Evolutionary conservation across 2,329 filamentous ascomycete species (phyloP).

Genomic region (Scedosporium boydii): DNA sequence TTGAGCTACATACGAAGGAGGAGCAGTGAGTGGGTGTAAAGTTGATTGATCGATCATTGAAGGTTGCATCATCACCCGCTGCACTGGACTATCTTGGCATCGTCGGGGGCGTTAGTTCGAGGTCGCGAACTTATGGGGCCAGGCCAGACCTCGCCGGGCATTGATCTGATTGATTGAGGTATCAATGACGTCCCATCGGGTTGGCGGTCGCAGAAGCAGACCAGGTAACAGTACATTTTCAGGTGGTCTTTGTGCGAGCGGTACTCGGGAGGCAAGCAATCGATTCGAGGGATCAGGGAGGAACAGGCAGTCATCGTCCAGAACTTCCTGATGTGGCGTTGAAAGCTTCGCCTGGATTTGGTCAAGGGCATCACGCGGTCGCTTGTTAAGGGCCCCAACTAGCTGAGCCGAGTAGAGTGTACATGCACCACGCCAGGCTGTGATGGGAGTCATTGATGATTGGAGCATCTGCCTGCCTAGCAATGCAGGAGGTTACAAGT

Average conservation of each 20-base stretch:
- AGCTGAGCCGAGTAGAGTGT: background rate
- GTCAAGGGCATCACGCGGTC: background rate
- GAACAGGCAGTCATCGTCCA: background rate
- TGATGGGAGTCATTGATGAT: no score
- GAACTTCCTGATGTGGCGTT: constrained; percentile 1
- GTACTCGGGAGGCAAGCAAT: no score
- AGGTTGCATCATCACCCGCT: background rate
- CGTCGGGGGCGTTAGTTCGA: background rate
- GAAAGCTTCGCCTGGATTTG: background rate
- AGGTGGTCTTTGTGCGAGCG: background rate
- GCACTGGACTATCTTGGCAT: background rate
- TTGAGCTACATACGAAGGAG: background rate
- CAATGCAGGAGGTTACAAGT: no score
- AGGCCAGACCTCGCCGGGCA: no score
- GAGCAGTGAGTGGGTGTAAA: constrained; percentile 6
- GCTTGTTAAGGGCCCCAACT: background rate
- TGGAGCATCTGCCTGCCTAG: no score
- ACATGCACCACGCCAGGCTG: no score
- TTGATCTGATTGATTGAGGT: background rate
- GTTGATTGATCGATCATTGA: background rate
- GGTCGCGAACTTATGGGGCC: background rate
- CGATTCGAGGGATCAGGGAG: no score
- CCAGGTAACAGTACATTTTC: background rate
- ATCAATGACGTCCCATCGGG: background rate
- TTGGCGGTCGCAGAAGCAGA: background rate